Evolutionary conservation across 257 asterid genomes (phyloP).

Genomic region (Solanum neorickii): DNA sequence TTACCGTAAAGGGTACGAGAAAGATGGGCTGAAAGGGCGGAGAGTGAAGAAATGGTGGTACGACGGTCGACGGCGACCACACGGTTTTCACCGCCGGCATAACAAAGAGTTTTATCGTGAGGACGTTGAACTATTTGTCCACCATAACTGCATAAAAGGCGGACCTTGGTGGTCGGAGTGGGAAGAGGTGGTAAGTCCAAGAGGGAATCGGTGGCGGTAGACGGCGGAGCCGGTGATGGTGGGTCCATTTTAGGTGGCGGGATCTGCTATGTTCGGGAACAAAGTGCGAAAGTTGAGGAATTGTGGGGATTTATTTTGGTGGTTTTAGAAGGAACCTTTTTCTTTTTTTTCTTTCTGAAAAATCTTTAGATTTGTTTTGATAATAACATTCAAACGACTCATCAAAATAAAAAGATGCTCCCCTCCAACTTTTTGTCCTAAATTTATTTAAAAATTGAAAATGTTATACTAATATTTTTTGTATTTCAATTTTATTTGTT

Average conservation of each 20-base stretch:
- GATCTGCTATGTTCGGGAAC: not conserved
- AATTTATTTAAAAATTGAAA: not conserved
- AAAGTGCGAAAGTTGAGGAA: not conserved
- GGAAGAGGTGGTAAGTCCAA: conserved; percentile 12
- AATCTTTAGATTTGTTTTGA: not conserved
- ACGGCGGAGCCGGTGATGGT: conserved; percentile 24
- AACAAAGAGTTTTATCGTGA: conserved; percentile 52
- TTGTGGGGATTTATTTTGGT: not conserved
- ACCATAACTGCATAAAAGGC: conserved; percentile 90
- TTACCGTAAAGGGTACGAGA: conserved; percentile 40
- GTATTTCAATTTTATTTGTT: not conserved
- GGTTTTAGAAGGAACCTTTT: not conserved
- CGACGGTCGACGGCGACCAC: conserved; percentile 77
- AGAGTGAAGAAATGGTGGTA: conserved; percentile 34
- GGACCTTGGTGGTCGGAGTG: conserved; percentile 37
- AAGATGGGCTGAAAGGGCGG: conserved; percentile 39
- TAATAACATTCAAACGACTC: not conserved
- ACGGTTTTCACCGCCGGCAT: conserved; percentile 81
- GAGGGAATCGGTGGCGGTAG: conserved; percentile 8
- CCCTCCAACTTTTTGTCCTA: not conserved
- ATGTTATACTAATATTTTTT: not conserved
- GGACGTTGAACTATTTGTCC: conserved; percentile 87
- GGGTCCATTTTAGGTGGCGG: conserved; percentile 31
- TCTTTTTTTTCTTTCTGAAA: not conserved
- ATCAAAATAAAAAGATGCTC: not conserved